Base-by-base conservation (phyloP, 352 stramenopile species). In the Globisporangium okanoganense region DNA sequence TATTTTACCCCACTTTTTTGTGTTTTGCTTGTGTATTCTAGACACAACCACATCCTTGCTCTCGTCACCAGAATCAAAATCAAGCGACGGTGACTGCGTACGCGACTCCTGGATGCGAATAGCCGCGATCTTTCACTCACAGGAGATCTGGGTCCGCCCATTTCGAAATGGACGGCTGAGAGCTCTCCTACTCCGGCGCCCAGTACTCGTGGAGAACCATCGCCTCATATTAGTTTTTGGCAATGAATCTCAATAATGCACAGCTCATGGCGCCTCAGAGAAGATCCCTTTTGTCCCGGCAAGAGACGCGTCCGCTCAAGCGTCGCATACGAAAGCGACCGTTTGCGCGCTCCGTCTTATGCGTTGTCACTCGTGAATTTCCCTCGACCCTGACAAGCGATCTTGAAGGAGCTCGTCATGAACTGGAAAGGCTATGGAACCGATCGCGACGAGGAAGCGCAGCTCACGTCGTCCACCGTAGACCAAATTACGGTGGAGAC, bases 351-450 rank as follows among this genome's bases (percentile, higher is more conserved):
- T 29, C 7, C n/a, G 9, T n/a, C n/a, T n/a, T n/a, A 35, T 61
- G 10, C 20, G 7, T 14, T 36, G 40, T 33, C 43, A 62, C 18
- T 55, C 43, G 5, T 25, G 13, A 55, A 55, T 54, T 62, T 31
- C 4, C 29, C 20, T 54, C 29, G 22, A 25, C 16, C n/a, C 24
- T 31, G 22, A 22, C 41, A 52, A 61, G 27, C 20, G 43, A 54
- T 54, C n/a, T 27, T 53, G n/a, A 63, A 54, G 27, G 20, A 25
- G 12, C 40, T 12, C 18, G 29, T 18, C 29, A 64, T 67, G 62
- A 64, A 55, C 29, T 64, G 62, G 62, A 47, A 63, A 64, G 38
- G 27, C 33, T 67, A 64, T 41, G 62, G 61, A 31, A 67, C 54
- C 18, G 61, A 67, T 24, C 48, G 45, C 47, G 43, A 67, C 25